These are phyloP conservation scores for Blastobotrys attinorum DNA, from an alignment of 805 yeast species.

Conservation along the genomic window DNA sequence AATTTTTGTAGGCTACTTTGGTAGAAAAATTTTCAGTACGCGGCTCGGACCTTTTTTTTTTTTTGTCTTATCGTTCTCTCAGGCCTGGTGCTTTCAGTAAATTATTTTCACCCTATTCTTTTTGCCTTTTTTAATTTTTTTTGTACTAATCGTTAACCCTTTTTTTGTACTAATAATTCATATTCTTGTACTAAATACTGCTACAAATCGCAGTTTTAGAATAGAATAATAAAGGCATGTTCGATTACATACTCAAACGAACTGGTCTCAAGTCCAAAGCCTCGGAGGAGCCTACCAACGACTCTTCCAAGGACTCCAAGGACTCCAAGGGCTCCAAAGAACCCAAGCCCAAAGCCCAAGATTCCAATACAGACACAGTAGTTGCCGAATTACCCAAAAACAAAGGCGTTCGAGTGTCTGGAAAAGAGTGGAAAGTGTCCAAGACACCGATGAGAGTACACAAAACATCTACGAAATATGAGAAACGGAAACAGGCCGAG, in stretches of 20 bases:
- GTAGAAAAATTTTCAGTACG: too few species aligned
- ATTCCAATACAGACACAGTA: too few species aligned
- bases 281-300: background rate
- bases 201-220: too few species aligned
- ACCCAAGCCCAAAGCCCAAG: background rate
- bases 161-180: too few species aligned
- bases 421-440: conserved; percentile 31
- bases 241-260: conserved; percentile 11
- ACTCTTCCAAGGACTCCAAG: background rate
- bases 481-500: conserved; percentile 59
- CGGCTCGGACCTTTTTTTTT: too few species aligned
- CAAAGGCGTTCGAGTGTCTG: conserved; percentile 24
- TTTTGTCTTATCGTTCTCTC: too few species aligned
- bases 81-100: too few species aligned
- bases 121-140: too few species aligned
- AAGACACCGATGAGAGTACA: conserved; percentile 28
- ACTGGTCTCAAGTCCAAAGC: conserved; percentile 9
- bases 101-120: too few species aligned
- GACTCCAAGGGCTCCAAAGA: background rate
- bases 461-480: conserved; percentile 44
- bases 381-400: conserved; percentile 1
- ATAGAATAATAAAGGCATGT: conserved; percentile 7
- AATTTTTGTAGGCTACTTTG: too few species aligned
- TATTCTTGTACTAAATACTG: too few species aligned
- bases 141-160: too few species aligned